Evolutionary conservation across 2,329 filamentous ascomycete genomes (phyloP), one percentile per base, ranked within the genome.

Genomic region (Cercospora sojina): DNA sequence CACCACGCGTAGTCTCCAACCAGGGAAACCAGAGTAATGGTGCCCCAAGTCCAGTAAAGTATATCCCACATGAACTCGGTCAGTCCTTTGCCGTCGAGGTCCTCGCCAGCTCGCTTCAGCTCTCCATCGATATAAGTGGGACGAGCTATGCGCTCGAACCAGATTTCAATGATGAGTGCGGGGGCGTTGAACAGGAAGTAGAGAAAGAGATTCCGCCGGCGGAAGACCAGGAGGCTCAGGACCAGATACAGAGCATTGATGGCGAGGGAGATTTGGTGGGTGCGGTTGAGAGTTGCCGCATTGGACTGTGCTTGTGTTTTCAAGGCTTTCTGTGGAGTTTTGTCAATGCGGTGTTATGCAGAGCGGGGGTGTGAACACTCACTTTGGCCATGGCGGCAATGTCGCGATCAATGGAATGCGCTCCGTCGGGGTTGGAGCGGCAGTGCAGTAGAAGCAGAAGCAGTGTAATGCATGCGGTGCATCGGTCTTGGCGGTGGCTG

Each of bases 61-160:
- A 97, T 87, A 80, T 99, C 95, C 86, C 96, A 99, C 90, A 98
- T 92, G 83, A 96, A 98, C 81, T 97, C 95, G 10, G 94, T 98
- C 82, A 99, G 81, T 4, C 95, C 95, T 35, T 90, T 86, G 9
- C 92, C 91, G 62, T 91, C 88, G 60, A 99, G 86, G 78, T 99
- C 95, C 77, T 98, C 93, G 51, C 95, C 94, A 0, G 91, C 83
- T 32, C 85, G 87, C 77, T 87, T 88, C 68, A 98, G 83, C n/a
- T 89, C 84, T 66, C 79, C 79, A 23, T 88, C 77, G 71, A 88
- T 87, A 77, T 89, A 91, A 67, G 83, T 88, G 25, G 95, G 95
- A 9, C 94, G 91, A 12, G 91, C 92, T 7, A 93, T 88, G 56
- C 86, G 86, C 79, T 99, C 95, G 69, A 99, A 89, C 74, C 92